Percentiles rank a stretch among this genome's conserved stretches.
Evolutionary conservation across 2,329 filamentous ascomycete species (phyloP).

Genomic region (Sclerotinia sclerotiorum): DNA sequence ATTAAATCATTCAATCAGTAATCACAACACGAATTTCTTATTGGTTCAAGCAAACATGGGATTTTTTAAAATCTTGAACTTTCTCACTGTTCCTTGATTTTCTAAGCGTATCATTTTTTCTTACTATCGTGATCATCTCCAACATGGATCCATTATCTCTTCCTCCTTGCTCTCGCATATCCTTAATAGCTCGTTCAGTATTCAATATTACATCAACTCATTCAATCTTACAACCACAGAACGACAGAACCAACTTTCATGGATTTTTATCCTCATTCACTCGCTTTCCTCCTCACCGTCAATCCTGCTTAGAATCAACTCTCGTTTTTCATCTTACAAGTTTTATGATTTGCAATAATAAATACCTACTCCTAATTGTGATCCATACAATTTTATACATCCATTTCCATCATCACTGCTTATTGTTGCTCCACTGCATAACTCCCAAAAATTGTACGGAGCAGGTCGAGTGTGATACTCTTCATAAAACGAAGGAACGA

Average conservation of each 20-base stretch:
- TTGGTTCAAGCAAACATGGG: neutral
- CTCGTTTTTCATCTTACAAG: neutral
- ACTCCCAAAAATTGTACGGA: neutral
- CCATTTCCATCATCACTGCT: neutral
- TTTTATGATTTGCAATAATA: neutral
- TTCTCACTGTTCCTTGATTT: neutral
- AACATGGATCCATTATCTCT: neutral
- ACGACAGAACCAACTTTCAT: neutral
- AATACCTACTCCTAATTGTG: neutral
- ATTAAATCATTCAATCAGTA: neutral
- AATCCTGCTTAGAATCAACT: neutral
- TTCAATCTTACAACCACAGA: neutral
- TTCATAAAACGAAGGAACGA: conserved; percentile 12
- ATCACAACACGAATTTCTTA: neutral
- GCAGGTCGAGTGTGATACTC: neutral
- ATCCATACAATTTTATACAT: neutral
- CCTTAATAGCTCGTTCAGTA: neutral
- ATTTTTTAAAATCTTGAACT: neutral
- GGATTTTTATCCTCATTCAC: conserved; percentile 6
- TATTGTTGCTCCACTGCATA: neutral
- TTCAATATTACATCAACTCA: neutral
- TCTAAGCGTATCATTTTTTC: neutral
- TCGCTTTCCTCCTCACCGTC: neutral
- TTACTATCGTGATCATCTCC: neutral
- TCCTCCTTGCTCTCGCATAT: conserved; percentile 10